Conservation (phyloP, 139 green algal genomes). For the Chlorella sorokiniana region DNA sequence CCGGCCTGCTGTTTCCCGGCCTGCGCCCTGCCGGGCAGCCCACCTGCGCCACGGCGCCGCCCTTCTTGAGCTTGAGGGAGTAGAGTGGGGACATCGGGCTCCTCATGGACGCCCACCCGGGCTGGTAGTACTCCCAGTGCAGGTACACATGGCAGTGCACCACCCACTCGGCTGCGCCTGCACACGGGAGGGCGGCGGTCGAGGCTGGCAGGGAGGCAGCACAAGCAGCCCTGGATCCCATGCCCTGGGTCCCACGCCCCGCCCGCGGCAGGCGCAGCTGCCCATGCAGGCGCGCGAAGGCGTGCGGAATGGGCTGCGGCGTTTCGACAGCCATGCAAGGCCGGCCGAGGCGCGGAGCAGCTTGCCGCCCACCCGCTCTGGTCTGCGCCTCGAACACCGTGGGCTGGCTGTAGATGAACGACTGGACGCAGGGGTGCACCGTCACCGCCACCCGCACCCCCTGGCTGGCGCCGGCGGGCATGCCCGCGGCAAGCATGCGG, state of each 20-base stretch:
- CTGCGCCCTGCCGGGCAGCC: neutral
- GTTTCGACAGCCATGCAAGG: too few relatives aligned
- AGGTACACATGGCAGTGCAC: constrained; percentile 6
- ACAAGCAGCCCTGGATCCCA: neutral
- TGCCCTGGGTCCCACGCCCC: too few relatives aligned
- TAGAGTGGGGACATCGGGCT: constrained; percentile 13
- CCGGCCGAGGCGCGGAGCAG: too few relatives aligned
- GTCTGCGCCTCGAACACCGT: neutral
- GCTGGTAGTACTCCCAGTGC: constrained; percentile 19
- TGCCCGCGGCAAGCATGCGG: neutral
- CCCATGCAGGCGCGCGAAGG: constrained; percentile 1
- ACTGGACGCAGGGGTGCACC: constrained; percentile 4
- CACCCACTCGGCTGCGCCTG: constrained; percentile 18
- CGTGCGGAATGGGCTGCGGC: constrained; percentile 19
- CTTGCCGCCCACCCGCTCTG: neutral
- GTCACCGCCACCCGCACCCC: constrained; percentile 13
- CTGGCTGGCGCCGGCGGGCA: neutral
- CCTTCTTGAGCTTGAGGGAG: constrained; percentile 22
- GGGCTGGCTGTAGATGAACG: constrained; percentile 32
- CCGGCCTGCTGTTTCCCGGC: too few relatives aligned
- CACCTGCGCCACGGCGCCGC: neutral
- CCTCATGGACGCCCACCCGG: neutral
- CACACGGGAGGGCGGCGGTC: too few relatives aligned
- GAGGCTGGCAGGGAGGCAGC: neutral
- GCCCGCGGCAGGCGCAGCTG: constrained; percentile 18